Conservation (phyloP, 176 grass and related monocot species). For the sorghum (Sorghum bicolor) region Sorghum_bicolor_NCBIv3 NC_012870.2:69200001-69200500, state of each 20-base stretch:
- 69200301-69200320: constrained; percentile 25
- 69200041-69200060: not conserved
- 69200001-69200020: not conserved
- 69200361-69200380: not conserved
- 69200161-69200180: too few relatives aligned
- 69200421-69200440: not conserved
- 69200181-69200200: too few relatives aligned
- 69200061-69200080: not conserved
- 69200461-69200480: not conserved
- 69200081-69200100: not conserved
- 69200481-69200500: not conserved
- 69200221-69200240: constrained; percentile 1
- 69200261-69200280: constrained; percentile 11
- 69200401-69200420: not conserved
- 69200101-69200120: constrained; percentile 10
- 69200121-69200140: not conserved
- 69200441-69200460: not conserved
- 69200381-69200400: not conserved
- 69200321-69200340: constrained; percentile 21
- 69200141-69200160: too few relatives aligned
- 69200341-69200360: constrained; percentile 14
- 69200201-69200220: constrained; percentile 15
- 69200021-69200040: not conserved
- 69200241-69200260: not conserved
- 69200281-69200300: not conserved